Base-by-base conservation (phyloP, 1,284 basidiomycete genomes). In the Ceratobasidium sp. region DNA sequence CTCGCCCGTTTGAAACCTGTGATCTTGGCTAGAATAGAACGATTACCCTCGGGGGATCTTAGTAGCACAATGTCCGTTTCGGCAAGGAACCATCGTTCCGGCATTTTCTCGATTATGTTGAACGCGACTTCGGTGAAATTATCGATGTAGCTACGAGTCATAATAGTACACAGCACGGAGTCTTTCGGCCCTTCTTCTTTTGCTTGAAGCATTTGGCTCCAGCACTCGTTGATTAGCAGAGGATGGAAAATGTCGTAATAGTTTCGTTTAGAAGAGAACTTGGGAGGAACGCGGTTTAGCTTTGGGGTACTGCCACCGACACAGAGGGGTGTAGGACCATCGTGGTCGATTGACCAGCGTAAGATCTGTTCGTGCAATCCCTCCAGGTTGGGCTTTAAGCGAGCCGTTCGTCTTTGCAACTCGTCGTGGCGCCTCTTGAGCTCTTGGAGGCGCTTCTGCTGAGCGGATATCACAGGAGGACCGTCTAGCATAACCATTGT, bases 151-250 rank as follows among this genome's bases (percentile, higher is more conserved):
- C 90, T 89, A 28, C 92, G 90, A 15, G 90, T 89, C 46, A 85
- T 86, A 61, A 96, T 88, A 77, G 88, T 90, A 84, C 89, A 89
- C 26, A 88, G 86, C 77, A 91, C 89, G 0, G 85, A 84, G 10
- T 91, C 88, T 54, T 87, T 87, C 5, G 79, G 78, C 10, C 82
- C 82, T 73, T 92, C 90, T 77, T 94, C 91, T 81, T 95, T 93
- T 42, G 95, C 91, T 83, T 95, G 90, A 48, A 87, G 83, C 77
- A 99, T 89, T 82, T 98, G 96, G 42, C 94, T 91, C 97, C 98
- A 99, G 80, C 94, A 93, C 85, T 99, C 98, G 78, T 95, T 88
- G 44, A 97, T 86, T 33, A 99, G 87, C n/a, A 99, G 87, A 0
- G 98, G 96, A 81, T 96, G 91, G 82, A 98, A 96, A 38, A 93